A percentile compares a stretch with the other conserved stretches of the same genome.
These are phyloP conservation scores for Hortiboletus campestris DNA, from an alignment of 768 basidiomycete genomes.

Conservation along the genomic window DNA sequence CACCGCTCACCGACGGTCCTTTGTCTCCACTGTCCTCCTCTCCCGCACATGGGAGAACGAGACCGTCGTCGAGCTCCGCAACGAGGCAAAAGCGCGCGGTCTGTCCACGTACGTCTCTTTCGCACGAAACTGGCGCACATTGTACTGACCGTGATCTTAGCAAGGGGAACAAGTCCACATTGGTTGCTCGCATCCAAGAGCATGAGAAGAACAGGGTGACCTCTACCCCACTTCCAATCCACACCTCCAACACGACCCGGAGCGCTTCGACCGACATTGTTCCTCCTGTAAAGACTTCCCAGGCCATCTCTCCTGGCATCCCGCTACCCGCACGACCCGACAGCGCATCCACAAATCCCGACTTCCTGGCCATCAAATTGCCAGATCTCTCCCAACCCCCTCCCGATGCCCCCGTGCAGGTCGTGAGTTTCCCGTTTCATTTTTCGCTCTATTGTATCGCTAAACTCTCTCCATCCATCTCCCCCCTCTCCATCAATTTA, in stretches of 20 bases:
- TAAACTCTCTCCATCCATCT: slow-evolving; percentile 2
- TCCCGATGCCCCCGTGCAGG: slow-evolving; percentile 47
- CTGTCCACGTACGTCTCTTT: slow-evolving; percentile 47
- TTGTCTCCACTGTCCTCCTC: slow-evolving; percentile 57
- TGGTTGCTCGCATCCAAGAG: slow-evolving; percentile 54
- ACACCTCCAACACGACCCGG: slow-evolving; percentile 20
- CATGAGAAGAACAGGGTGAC: slow-evolving; percentile 38
- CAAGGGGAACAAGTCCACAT: slow-evolving; percentile 55
- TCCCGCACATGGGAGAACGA: slow-evolving; percentile 55
- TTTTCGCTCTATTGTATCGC: slow-evolving; percentile 3
- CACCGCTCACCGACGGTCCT: slow-evolving; percentile 27
- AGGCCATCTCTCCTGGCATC: slow-evolving; percentile 41
- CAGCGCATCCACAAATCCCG: slow-evolving; percentile 16
- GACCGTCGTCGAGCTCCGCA: slow-evolving; percentile 47
- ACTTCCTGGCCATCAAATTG: slow-evolving; percentile 49
- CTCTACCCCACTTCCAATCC: slow-evolving; percentile 5
- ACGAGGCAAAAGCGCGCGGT: slow-evolving; percentile 55
- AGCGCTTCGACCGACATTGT: slow-evolving; percentile 24
- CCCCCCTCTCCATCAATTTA: slow-evolving; percentile 2
- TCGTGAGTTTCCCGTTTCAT: slow-evolving; percentile 44
- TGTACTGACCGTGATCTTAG: slow-evolving; percentile 33
- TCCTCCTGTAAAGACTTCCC: slow-evolving; percentile 16
- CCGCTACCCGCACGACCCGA: slow-evolving; percentile 35
- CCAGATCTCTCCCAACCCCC: slow-evolving; percentile 52
- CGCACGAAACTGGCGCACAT: neutral